Percentiles rank a stretch among this genome's conserved stretches.
Evolutionary conservation across 2,329 filamentous ascomycete genomes (phyloP).

Genomic region (Aspergillus sergii): DNA sequence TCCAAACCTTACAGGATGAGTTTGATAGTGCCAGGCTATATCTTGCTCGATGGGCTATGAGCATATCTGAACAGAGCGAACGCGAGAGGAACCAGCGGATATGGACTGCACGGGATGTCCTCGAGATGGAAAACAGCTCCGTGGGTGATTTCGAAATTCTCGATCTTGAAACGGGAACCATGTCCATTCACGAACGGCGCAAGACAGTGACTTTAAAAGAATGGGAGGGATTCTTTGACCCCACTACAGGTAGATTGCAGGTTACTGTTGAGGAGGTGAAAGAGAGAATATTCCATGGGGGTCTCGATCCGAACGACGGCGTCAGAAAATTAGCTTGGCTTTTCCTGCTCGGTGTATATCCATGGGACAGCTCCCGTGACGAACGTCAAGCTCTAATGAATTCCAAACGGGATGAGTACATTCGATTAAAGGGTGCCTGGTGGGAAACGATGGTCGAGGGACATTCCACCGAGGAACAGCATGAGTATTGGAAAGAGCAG

Average conservation of each 20-base stretch:
- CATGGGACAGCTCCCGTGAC: slow-evolving; percentile 87
- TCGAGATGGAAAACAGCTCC: slow-evolving; percentile 91
- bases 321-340: slow-evolving; percentile 97
- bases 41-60: slow-evolving; percentile 96
- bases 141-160: slow-evolving; percentile 96
- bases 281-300: slow-evolving; percentile 95
- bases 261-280: slow-evolving; percentile 91
- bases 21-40: slow-evolving; percentile 96
- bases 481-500: slow-evolving; percentile 97
- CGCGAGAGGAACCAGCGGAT: slow-evolving; percentile 81
- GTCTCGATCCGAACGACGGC: slow-evolving; percentile 83
- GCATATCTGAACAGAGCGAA: slow-evolving; percentile 95
- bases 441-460: slow-evolving; percentile 92
- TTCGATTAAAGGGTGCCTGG: slow-evolving; percentile 91
- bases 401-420: slow-evolving; percentile 87
- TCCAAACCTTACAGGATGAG: slow-evolving; percentile 93
- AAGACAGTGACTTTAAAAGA: slow-evolving; percentile 78
- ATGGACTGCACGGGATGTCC: slow-evolving; percentile 89
- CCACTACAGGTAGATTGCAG: slow-evolving; percentile 70
- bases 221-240: slow-evolving; percentile 90
- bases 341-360: slow-evolving; percentile 86
- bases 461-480: slow-evolving; percentile 75
- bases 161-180: slow-evolving; percentile 71
- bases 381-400: slow-evolving; percentile 83
- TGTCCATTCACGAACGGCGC: slow-evolving; percentile 75